A percentile compares a stretch with the other conserved stretches of the same genome.
Evolutionary conservation across 2,329 filamentous ascomycete genomes (phyloP).

Genomic region (Zasmidium cellare): DNA sequence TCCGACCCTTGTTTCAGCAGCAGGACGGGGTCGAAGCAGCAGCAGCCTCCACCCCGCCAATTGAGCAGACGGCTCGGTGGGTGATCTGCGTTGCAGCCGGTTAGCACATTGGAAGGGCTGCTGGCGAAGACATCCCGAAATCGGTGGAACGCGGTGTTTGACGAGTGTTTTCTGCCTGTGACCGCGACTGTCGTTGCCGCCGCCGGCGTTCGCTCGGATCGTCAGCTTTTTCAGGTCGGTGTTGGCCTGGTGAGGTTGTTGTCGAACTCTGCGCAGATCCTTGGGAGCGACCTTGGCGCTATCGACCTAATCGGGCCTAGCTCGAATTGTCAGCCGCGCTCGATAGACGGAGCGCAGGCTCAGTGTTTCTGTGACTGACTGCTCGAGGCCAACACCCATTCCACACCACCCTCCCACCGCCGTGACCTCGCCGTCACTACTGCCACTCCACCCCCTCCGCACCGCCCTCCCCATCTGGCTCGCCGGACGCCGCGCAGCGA

Average conservation of each 20-base stretch:
- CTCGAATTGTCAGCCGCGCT: background rate
- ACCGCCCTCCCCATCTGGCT: constrained; percentile 29
- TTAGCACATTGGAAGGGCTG: background rate
- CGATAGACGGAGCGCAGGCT: background rate
- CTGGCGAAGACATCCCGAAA: background rate
- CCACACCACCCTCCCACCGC: background rate
- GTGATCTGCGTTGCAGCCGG: background rate
- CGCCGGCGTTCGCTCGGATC: background rate
- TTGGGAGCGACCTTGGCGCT: too few species aligned
- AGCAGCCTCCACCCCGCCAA: background rate
- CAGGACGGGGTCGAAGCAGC: background rate
- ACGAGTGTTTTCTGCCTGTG: background rate
- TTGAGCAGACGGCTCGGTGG: background rate
- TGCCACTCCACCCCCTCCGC: background rate
- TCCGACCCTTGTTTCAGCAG: background rate
- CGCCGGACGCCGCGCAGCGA: constrained; percentile 29
- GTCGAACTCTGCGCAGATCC: background rate
- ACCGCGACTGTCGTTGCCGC: background rate
- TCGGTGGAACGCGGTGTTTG: background rate
- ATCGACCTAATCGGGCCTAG: background rate
- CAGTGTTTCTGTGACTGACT: background rate
- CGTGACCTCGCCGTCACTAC: background rate
- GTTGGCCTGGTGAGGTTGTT: background rate
- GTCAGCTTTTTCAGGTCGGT: background rate
- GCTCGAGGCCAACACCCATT: too few species aligned